Base-by-base conservation (phyloP, 257 asterid genomes). In the Handroanthus guayacan region DNA sequence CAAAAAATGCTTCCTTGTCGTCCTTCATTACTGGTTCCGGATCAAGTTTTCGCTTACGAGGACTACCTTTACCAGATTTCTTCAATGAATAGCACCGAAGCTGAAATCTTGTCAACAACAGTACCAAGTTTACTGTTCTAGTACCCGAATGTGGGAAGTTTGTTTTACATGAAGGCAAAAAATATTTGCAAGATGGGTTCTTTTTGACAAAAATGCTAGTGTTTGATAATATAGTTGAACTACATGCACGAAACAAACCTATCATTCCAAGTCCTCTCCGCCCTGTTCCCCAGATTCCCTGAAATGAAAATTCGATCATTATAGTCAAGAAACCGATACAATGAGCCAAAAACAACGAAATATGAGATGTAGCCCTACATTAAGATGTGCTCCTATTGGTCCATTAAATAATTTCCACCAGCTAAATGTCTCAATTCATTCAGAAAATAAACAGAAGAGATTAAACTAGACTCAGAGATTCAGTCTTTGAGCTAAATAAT, bases 1-100 rank as follows among this genome's bases (percentile, higher is more conserved):
- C 99, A 83, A 90, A 94, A 80, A 94, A 94, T 25, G 97, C 93
- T 60, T 92, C 98, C 77, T 82, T 92, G 56, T 94, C 99, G 71
- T 92, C 97, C 89, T 92, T 92, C 97, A 90, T 88, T 61, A 50
- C 77, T 39, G 89, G 76, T 67, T 78, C 50, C 68, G 84, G 58
- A 55, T 65, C 84, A 58, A 83, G 48, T 56, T 86, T 87, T 58
- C 61, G 73, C 73, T 85, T 79, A 65, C 81, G 72, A 54, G 91
- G 75, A 60, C 82, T 77, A 75, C 71, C 84, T 72, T 79, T 81
- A 44, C 81, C 75, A 43, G 88, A 44, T 57, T 68, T 84, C 82
- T 89, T 87, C 5, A 92, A 78, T 25, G 96, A 85, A 83, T 84
- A 89, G 79, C 87, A 81, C 84, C 69, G 79, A 65, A 75, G 78